Conservation (phyloP, 495 filamentous ascomycete genomes). For the Penicillium dipodomyicola region DNA sequence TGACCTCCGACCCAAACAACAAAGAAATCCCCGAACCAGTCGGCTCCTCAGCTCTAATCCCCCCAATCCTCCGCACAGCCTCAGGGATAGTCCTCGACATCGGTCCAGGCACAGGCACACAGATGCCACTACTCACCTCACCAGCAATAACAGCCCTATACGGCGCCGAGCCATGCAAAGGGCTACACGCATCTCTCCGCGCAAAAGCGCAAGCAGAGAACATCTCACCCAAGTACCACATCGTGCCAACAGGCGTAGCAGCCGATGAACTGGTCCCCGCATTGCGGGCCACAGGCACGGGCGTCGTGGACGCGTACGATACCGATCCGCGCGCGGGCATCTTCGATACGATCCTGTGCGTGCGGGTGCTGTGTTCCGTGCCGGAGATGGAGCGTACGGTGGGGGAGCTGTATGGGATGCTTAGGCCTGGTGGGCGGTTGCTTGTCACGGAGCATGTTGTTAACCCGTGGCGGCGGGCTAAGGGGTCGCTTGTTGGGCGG, state of each 20-base stretch:
- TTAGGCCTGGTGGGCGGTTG: constrained; percentile 66
- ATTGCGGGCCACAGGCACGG: constrained; percentile 43
- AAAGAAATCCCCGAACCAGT: constrained; percentile 8
- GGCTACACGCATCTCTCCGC: constrained; percentile 52
- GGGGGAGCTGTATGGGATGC: constrained; percentile 55
- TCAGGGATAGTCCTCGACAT: constrained; percentile 47
- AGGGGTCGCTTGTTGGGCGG: constrained; percentile 53
- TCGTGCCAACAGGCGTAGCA: constrained; percentile 61
- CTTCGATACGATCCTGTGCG: constrained; percentile 66
- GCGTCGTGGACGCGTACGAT: constrained; percentile 14
- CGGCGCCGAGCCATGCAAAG: constrained; percentile 64
- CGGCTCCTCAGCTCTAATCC: constrained; percentile 39
- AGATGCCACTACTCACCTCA: constrained; percentile 45
- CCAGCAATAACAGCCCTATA: constrained; percentile 55
- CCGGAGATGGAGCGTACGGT: constrained; percentile 58
- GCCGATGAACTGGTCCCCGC: constrained; percentile 42
- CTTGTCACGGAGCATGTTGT: constrained; percentile 72
- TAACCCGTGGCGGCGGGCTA: constrained; percentile 42
- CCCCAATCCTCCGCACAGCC: constrained; percentile 35
- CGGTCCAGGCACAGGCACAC: constrained; percentile 50
- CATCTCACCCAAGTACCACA: constrained; percentile 59
- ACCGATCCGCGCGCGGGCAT: constrained; percentile 29
- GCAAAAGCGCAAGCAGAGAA: constrained; percentile 46
- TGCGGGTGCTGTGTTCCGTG: constrained; percentile 72
- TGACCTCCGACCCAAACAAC: constrained; percentile 12